These are phyloP conservation scores for Pleurotus giganteus DNA, from an alignment of 768 basidiomycete genomes.

Conservation along the genomic window DNA sequence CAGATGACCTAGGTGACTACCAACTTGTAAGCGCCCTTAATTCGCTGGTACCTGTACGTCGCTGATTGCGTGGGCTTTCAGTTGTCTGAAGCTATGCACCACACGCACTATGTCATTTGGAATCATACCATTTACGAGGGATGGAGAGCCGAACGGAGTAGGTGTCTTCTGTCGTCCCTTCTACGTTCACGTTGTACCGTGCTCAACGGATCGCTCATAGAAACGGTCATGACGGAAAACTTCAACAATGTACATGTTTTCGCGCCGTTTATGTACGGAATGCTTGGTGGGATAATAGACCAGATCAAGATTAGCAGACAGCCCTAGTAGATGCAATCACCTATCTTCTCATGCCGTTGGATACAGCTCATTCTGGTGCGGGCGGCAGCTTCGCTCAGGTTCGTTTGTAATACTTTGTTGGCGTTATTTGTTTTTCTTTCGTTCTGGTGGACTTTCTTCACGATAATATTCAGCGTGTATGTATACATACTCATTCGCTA, in stretches of 20 bases:
- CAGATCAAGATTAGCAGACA: too few relatives aligned
- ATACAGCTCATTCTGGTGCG: too few relatives aligned
- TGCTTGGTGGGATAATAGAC: background rate
- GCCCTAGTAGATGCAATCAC: too few relatives aligned
- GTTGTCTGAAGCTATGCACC: constrained; percentile 8
- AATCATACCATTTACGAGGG: constrained; percentile 1
- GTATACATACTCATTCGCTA: too few relatives aligned
- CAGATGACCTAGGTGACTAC: background rate
- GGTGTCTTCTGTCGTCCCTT: background rate
- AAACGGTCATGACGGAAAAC: background rate
- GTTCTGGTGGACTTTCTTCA: too few relatives aligned
- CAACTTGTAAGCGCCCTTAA: background rate
- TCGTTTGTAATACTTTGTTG: too few relatives aligned
- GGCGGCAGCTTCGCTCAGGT: too few relatives aligned
- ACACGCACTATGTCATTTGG: constrained; percentile 9
- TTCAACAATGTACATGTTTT: constrained; percentile 1
- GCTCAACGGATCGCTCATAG: background rate
- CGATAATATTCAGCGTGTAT: too few relatives aligned
- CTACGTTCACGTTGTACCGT: background rate
- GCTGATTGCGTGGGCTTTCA: background rate
- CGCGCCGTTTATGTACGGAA: background rate
- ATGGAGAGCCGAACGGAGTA: constrained; percentile 2
- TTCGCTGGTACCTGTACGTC: background rate
- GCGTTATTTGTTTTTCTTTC: too few relatives aligned
- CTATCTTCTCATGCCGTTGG: too few relatives aligned